phyloP scores from a whole-genome alignment of 1,139 yeast species.

The Suhomyces maxii region DNA sequence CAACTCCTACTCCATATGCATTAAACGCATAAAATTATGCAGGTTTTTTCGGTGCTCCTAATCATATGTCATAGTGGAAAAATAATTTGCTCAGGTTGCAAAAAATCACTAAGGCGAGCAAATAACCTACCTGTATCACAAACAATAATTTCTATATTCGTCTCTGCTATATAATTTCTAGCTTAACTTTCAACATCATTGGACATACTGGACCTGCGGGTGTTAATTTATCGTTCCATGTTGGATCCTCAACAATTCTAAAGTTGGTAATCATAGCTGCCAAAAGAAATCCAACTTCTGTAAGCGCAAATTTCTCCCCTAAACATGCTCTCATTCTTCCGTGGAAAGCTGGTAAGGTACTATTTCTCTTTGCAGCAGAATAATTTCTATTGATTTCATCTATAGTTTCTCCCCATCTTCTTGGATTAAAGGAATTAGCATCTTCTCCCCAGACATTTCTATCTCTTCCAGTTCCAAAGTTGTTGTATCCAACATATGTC shows the following conservation, averaged over 20 bases:
- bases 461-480: conserved; percentile 57
- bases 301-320: conserved; percentile 59
- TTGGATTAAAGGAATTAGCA: conserved; percentile 51
- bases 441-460: conserved; percentile 49
- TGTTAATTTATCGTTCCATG: conserved; percentile 54
- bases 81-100: background rate
- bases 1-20: background rate
- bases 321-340: conserved; percentile 63
- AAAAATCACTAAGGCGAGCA: background rate
- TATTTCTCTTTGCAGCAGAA: conserved; percentile 43
- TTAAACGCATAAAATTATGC: background rate
- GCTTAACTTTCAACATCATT: conserved; percentile 6
- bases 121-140: background rate
- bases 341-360: conserved; percentile 55
- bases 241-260: conserved; percentile 36
- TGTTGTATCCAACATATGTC: conserved; percentile 57
- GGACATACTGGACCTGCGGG: conserved; percentile 34
- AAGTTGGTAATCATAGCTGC: conserved; percentile 36
- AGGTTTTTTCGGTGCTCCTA: background rate
- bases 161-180: background rate
- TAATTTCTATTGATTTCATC: conserved; percentile 41
- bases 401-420: conserved; percentile 53
- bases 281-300: conserved; percentile 43
- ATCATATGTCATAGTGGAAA: background rate
- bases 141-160: background rate